phyloP scores from a whole-genome alignment of 2,329 filamentous ascomycete genomes.

The Tolypocladium nubicola region DNA sequence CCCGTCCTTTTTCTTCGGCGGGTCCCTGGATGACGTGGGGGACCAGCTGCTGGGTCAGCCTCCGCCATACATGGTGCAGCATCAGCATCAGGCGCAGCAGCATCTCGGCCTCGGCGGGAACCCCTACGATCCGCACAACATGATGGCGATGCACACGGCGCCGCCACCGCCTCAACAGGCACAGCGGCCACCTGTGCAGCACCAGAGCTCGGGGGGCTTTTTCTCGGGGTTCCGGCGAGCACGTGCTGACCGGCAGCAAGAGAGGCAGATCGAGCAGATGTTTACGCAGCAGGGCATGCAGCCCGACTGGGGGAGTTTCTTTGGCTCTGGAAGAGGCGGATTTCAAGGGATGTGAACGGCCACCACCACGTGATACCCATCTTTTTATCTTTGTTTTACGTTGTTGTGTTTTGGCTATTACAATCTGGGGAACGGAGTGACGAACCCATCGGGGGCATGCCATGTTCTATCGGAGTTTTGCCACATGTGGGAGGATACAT shows the following conservation, averaged over 20 bases:
- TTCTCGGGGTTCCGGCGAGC: conserved; percentile 14
- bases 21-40: conserved; percentile 55
- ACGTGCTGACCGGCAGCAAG: conserved; percentile 17
- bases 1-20: conserved; percentile 39
- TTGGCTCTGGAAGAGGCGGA: conserved; percentile 30
- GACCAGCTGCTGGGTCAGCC: conserved; percentile 63
- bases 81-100: conserved; percentile 33
- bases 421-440: not conserved
- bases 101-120: conserved; percentile 31
- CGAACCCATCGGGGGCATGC: not conserved
- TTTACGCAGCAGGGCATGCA: conserved; percentile 35
- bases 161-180: conserved; percentile 4
- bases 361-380: conserved; percentile 26
- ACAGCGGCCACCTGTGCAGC: conserved; percentile 11
- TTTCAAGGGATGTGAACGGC: conserved; percentile 31
- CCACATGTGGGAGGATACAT: not conserved
- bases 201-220: conserved; percentile 19
- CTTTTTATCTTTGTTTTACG: conserved; percentile 10
- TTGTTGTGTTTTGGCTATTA: not conserved
- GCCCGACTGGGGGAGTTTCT: conserved; percentile 35
- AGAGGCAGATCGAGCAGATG: conserved; percentile 37
- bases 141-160: conserved; percentile 27
- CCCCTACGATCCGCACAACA: conserved; percentile 32
- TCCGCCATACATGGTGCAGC: conserved; percentile 59
- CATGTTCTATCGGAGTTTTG: not conserved